phyloP scores from a whole-genome alignment of 1,284 basidiomycete species.

The Malassezia dermatis region DNA sequence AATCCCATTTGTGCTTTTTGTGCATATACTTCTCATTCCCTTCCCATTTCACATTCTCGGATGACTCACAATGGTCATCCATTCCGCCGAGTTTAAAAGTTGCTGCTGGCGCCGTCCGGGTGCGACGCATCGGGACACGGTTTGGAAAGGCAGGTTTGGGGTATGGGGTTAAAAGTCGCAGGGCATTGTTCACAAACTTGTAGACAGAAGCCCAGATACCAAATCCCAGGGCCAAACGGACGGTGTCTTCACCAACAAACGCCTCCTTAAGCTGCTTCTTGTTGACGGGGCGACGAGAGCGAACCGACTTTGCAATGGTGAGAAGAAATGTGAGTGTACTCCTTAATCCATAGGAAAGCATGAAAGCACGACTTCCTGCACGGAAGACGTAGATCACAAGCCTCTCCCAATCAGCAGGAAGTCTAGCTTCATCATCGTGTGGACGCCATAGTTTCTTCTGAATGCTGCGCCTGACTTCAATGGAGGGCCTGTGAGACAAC shows the following conservation, averaged over 20 bases:
- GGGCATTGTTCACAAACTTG: constrained; percentile 40
- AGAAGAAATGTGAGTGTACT: constrained; percentile 33
- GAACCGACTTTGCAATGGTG: constrained; percentile 33
- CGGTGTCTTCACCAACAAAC: constrained; percentile 28
- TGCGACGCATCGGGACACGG: background rate
- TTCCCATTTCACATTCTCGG: background rate
- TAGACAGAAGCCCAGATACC: constrained; percentile 40
- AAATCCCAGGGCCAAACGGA: constrained; percentile 41
- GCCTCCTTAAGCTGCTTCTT: constrained; percentile 22
- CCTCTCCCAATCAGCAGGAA: constrained; percentile 44
- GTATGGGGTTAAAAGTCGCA: constrained; percentile 37
- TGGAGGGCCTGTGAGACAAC: constrained; percentile 30
- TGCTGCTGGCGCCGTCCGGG: background rate
- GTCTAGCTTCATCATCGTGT: constrained; percentile 34
- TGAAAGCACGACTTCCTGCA: constrained; percentile 35
- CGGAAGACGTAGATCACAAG: constrained; percentile 37
- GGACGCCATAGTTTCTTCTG: constrained; percentile 44
- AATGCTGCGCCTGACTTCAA: constrained; percentile 32
- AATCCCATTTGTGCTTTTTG: constrained; percentile 16
- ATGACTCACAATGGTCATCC: background rate
- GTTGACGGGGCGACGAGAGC: constrained; percentile 19
- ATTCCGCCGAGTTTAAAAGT: background rate
- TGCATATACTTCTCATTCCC: background rate
- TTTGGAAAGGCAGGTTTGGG: background rate
- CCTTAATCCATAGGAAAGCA: constrained; percentile 37